A percentile compares a stretch with the other conserved stretches of the same genome.
Conservation (phyloP, 1,284 basidiomycete genomes). For the Ustilago cynodontis region DNA sequence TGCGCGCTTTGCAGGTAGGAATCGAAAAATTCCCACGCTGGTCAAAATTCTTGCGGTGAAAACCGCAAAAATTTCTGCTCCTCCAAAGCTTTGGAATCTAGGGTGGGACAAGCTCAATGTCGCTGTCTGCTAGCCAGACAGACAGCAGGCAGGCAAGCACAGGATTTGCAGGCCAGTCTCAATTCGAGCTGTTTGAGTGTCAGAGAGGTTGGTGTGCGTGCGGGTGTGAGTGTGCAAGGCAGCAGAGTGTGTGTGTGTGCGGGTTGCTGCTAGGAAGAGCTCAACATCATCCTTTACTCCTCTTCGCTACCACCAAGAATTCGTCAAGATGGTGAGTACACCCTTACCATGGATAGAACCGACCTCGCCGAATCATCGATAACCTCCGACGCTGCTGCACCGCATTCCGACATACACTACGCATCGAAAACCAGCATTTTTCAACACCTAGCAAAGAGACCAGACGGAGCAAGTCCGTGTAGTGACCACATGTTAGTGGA, state of each 20-base stretch:
- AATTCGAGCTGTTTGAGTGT: not conserved
- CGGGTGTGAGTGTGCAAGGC: not conserved
- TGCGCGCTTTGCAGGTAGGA: not conserved
- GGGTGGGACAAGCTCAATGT: too few relatives aligned
- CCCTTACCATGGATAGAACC: conserved; percentile 16
- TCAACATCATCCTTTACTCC: conserved; percentile 41
- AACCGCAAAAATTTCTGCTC: not conserved
- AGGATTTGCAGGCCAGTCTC: not conserved
- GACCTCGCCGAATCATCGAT: conserved; percentile 33
- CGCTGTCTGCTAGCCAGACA: too few relatives aligned
- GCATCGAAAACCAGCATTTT: not conserved
- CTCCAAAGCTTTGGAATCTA: too few relatives aligned
- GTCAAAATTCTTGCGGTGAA: not conserved
- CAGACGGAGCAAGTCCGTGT: conserved; percentile 7
- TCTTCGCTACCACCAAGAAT: conserved; percentile 55
- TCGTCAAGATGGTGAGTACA: conserved; percentile 57
- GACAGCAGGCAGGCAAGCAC: not conserved
- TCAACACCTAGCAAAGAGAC: not conserved
- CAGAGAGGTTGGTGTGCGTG: not conserved
- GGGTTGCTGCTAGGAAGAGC: conserved; percentile 32
- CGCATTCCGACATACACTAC: not conserved
- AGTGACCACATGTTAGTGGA: not conserved
- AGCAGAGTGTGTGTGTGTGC: conserved; percentile 13
- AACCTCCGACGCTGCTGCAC: conserved; percentile 15
- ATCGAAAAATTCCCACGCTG: conserved; percentile 38